Conservation (phyloP, 108 stramenopile species). For the Fragilariopsis cylindrus region DNA sequence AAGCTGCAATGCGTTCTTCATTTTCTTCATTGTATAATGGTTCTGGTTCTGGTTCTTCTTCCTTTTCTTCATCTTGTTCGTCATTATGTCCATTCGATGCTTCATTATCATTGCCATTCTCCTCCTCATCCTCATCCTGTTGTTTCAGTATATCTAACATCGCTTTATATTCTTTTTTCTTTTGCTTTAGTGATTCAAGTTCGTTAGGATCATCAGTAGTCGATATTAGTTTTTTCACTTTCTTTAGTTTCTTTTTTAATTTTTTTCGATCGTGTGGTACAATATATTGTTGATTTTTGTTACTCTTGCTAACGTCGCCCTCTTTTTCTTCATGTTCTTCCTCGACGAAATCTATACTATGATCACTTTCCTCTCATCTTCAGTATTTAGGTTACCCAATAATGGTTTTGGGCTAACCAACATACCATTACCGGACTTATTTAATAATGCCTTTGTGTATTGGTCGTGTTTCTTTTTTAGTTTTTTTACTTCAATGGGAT, state of each 20-base stretch:
- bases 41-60: background rate
- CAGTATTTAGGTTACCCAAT: background rate
- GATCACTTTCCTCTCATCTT: background rate
- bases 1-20: background rate
- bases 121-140: background rate
- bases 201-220: background rate
- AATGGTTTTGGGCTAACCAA: background rate
- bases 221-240: background rate
- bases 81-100: background rate
- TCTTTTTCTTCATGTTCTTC: background rate
- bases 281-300: background rate
- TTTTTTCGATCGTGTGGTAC: conserved; percentile 9
- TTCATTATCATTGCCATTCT: background rate
- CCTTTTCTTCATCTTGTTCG: background rate
- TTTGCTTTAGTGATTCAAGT: background rate
- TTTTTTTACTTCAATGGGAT: conserved; percentile 15
- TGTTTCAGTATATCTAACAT: background rate
- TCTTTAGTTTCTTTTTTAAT: conserved; percentile 17
- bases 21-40: background rate
- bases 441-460: background rate
- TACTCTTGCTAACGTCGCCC: background rate
- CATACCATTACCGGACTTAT: background rate
- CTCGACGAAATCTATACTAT: background rate
- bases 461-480: conserved; percentile 15
- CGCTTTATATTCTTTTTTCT: conserved; percentile 9